Percentiles rank a stretch among this genome's conserved stretches.
These are phyloP conservation scores for Lipomyces kockii DNA, from an alignment of 805 yeast genomes.

Conservation along the genomic window DNA sequence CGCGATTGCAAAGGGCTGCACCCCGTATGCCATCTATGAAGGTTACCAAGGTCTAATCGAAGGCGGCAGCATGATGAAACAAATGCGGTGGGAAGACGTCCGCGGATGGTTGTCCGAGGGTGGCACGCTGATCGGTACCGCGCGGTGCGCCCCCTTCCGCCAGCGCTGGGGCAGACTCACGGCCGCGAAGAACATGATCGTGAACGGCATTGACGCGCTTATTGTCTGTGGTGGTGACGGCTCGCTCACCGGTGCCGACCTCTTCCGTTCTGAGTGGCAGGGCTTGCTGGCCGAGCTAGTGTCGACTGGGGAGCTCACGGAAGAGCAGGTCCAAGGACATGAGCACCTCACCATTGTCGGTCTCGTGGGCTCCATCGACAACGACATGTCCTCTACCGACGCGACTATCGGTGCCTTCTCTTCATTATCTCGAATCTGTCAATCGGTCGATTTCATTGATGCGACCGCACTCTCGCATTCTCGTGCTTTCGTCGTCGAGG, in stretches of 20 bases:
- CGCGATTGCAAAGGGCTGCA: conserved; percentile 85
- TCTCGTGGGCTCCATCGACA: conserved; percentile 94
- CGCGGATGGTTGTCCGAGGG: conserved; percentile 92
- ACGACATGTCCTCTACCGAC: conserved; percentile 97
- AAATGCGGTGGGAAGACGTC: conserved; percentile 91
- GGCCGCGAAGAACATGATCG: conserved; percentile 84
- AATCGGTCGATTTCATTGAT: conserved; percentile 93
- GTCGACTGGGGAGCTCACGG: conserved; percentile 58
- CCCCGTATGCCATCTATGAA: conserved; percentile 87
- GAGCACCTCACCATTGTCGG: conserved; percentile 85
- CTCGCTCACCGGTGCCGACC: conserved; percentile 95
- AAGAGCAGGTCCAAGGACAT: conserved; percentile 63
- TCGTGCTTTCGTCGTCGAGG: conserved; percentile 96
- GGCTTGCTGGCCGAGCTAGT: conserved; percentile 75
- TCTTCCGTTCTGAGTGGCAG: conserved; percentile 95
- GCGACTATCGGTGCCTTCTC: conserved; percentile 96
- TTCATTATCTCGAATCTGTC: conserved; percentile 88
- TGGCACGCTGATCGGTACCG: conserved; percentile 96
- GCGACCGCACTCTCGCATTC: conserved; percentile 98
- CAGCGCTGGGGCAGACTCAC: conserved; percentile 82
- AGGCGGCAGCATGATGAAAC: conserved; percentile 79
- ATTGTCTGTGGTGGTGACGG: conserved; percentile 99
- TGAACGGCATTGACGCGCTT: conserved; percentile 89
- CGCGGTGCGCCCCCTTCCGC: conserved; percentile 83
- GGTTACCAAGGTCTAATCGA: conserved; percentile 92